phyloP scores from a whole-genome alignment of 2,329 filamentous ascomycete genomes.

The Xylariaceae sp. region DNA sequence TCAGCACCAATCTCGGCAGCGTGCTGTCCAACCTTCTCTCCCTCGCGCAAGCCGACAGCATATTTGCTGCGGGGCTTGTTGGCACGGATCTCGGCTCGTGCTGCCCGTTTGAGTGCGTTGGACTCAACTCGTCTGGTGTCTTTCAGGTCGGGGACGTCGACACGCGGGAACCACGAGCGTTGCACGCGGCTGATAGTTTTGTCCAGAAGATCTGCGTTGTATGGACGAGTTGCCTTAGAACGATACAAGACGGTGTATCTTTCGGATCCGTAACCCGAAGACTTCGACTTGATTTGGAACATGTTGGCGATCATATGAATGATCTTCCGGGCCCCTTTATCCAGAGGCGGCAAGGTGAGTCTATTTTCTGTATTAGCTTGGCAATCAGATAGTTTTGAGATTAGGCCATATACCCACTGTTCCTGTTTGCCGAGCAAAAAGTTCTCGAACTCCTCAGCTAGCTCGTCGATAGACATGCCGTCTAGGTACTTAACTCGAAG shows the following conservation, averaged over 20 bases:
- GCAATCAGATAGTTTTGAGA: constrained; percentile 1
- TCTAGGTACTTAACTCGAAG: constrained; percentile 65
- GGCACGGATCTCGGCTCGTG: constrained; percentile 21
- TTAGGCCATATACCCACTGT: constrained; percentile 45
- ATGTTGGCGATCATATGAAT: constrained; percentile 73
- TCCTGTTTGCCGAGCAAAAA: constrained; percentile 63
- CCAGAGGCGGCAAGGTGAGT: constrained; percentile 76
- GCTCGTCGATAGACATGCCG: constrained; percentile 65
- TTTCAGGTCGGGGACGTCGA: constrained; percentile 36
- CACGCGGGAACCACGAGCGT: constrained; percentile 52
- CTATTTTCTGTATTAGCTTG: constrained; percentile 37
- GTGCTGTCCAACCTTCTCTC: constrained; percentile 78
- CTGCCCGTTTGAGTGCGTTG: constrained; percentile 22
- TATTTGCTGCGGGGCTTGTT: constrained; percentile 31
- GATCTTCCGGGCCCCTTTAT: constrained; percentile 67
- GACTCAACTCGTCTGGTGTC: constrained; percentile 15
- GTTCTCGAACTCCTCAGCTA: constrained; percentile 64
- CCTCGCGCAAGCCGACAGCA: constrained; percentile 63
- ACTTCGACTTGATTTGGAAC: constrained; percentile 79
- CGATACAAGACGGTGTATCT: constrained; percentile 76
- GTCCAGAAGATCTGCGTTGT: constrained; percentile 52
- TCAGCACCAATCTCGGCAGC: constrained; percentile 78
- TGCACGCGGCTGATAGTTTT: constrained; percentile 42
- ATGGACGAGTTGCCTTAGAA: constrained; percentile 59
- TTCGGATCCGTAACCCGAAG: constrained; percentile 64